Percentiles rank a stretch among this genome's conserved stretches.
Evolutionary conservation across 2,329 filamentous ascomycete species (phyloP).

Genomic region (Berkeleyomyces basicola): DNA sequence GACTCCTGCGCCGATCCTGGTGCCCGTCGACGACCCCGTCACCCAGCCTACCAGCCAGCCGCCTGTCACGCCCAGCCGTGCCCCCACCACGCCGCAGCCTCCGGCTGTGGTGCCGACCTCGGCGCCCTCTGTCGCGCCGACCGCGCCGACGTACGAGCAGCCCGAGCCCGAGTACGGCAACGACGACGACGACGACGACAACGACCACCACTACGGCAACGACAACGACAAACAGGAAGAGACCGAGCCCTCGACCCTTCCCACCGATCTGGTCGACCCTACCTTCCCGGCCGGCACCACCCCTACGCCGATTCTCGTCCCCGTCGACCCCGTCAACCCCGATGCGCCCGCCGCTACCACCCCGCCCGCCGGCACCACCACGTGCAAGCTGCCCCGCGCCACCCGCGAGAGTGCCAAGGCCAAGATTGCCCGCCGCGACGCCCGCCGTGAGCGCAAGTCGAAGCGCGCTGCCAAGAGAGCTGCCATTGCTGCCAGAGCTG

Average conservation of each 20-base stretch:
- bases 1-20: slow-evolving; percentile 10
- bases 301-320: neutral
- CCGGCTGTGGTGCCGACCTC: neutral
- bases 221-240: neutral
- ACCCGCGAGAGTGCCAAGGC: neutral
- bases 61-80: neutral
- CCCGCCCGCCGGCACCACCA: neutral
- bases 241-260: neutral
- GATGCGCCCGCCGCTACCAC: slow-evolving; percentile 1
- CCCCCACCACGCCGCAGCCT: neutral
- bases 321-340: neutral
- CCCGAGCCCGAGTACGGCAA: neutral
- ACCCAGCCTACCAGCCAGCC: neutral
- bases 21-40: neutral
- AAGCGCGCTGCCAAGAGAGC: slow-evolving; percentile 7
- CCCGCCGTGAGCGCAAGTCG: slow-evolving; percentile 1
- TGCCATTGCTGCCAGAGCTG: slow-evolving; percentile 1
- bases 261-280: neutral
- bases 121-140: neutral
- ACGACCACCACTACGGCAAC: neutral
- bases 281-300: slow-evolving; percentile 1
- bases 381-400: neutral
- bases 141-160: neutral
- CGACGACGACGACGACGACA: neutral
- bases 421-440: neutral